These are phyloP conservation scores for Ascocoryne sarcoides DNA, from an alignment of 2,329 filamentous ascomycete species.

Conservation along the genomic window DNA sequence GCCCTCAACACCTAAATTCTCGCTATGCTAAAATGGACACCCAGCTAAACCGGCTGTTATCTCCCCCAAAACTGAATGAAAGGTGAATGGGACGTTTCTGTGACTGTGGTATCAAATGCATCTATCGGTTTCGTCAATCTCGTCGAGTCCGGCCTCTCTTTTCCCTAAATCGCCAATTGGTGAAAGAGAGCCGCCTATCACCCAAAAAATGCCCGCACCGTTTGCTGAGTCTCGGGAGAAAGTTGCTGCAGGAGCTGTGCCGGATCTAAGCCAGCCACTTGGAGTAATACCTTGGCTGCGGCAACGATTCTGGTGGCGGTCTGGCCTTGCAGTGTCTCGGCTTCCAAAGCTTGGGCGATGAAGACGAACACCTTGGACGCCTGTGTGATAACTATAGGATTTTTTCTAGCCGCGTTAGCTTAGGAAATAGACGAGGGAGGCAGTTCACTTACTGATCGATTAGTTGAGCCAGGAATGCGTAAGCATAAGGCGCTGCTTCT, in stretches of 20 bases:
- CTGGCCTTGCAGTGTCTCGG: constrained; percentile 79
- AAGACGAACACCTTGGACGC: constrained; percentile 75
- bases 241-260: constrained; percentile 68
- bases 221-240: constrained; percentile 70
- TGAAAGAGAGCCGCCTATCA: constrained; percentile 31
- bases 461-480: constrained; percentile 81
- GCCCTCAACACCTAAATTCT: no score
- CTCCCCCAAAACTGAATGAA: constrained; percentile 13
- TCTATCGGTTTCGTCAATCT: constrained; percentile 17
- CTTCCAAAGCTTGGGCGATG: constrained; percentile 82
- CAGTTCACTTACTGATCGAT: constrained; percentile 76
- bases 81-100: constrained; percentile 7
- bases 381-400: constrained; percentile 70
- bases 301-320: constrained; percentile 68
- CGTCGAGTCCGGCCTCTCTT: constrained; percentile 6
- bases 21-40: constrained; percentile 21
- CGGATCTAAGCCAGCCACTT: constrained; percentile 65
- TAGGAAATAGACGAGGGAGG: neutral
- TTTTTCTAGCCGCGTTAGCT: constrained; percentile 53
- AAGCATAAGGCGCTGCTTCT: constrained; percentile 93
- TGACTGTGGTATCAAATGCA: constrained; percentile 25
- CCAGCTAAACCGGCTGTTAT: constrained; percentile 5
- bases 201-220: constrained; percentile 70
- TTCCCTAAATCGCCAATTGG: neutral
- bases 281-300: constrained; percentile 70